These are phyloP conservation scores for Aureobasidium sp. DNA, from an alignment of 2,329 filamentous ascomycete species.

Conservation along the genomic window DNA sequence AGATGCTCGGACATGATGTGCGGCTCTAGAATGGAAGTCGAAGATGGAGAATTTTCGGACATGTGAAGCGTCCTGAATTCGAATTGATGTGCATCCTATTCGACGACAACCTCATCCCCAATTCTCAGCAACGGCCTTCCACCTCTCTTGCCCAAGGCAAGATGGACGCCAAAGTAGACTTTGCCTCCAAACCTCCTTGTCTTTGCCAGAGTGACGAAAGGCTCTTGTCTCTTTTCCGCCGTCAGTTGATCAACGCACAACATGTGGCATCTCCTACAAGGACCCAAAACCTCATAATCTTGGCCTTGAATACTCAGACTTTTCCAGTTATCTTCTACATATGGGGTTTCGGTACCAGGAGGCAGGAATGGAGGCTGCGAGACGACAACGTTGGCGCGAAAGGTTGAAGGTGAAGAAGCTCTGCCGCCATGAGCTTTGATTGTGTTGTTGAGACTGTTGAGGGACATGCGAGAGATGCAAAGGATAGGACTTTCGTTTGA, in stretches of 20 bases:
- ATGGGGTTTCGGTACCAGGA: slow-evolving; percentile 51
- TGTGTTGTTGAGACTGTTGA: slow-evolving; percentile 67
- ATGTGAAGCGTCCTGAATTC: too few relatives aligned
- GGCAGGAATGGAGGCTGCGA: slow-evolving; percentile 41
- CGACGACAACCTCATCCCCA: slow-evolving; percentile 21
- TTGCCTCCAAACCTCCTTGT: slow-evolving; percentile 76
- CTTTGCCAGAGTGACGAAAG: slow-evolving; percentile 81
- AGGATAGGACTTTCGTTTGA: slow-evolving; percentile 94
- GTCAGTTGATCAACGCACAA: slow-evolving; percentile 86
- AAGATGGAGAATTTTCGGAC: too few relatives aligned
- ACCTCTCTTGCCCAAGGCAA: neutral
- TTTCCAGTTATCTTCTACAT: slow-evolving; percentile 75
- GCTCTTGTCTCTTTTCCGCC: slow-evolving; percentile 70
- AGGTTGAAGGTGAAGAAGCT: slow-evolving; percentile 64
- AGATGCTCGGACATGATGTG: too few relatives aligned
- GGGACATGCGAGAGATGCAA: slow-evolving; percentile 70
- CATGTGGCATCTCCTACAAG: slow-evolving; percentile 91
- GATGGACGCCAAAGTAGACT: slow-evolving; percentile 82
- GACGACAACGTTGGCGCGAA: slow-evolving; percentile 83
- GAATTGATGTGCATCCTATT: too few relatives aligned
- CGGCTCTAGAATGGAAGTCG: too few relatives aligned
- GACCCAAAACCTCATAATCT: slow-evolving; percentile 65
- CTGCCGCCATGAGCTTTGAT: slow-evolving; percentile 60
- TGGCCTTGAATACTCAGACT: slow-evolving; percentile 54
- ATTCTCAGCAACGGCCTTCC: slow-evolving; percentile 16